Base-by-base conservation (phyloP, 2,329 filamentous ascomycete species). In the Didymella sp. region DNA sequence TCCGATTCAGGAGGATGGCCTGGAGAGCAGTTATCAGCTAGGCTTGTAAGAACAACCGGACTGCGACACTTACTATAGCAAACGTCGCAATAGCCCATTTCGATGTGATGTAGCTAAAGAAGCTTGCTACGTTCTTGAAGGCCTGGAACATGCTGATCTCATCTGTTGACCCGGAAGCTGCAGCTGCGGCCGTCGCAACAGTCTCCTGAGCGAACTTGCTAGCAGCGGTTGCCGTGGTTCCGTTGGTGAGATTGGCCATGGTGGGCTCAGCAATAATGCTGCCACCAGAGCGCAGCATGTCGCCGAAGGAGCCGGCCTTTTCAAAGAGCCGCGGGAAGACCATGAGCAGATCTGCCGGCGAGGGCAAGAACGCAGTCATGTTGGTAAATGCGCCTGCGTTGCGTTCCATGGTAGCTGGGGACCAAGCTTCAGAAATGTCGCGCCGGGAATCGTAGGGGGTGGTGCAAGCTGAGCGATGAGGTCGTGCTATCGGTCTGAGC, bases 51-150 rank as follows among this genome's bases (percentile, higher is more conserved):
- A 13, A 35, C 13, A 8, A 21, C 27, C 17, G 21, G 38, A 1
- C 24, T 4, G 17, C 27, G 12, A 21, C 17, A 70, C 79, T 75
- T 74, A 85, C 83, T 82, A 94, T 90, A 33, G 88, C 86, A 67
- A 98, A 88, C 68, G 92, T 97, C 49, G 89, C 88, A 56, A 98
- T 80, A 0, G 94, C 93, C 95, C 95, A 98, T 76, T 75, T 75
- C n/a, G 70, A 72, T 0, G 73, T 74, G 30, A 75, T 68, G 76
- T 98, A 99, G 67, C 87, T 90, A 76, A 98, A 93, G 56, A 98
- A 87, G 59, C 91, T 92, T 41, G 91, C 90, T 40, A 97, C 82
- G 40, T 90, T 92, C 71, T 88, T 86, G 63, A 85, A 68, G 4
- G 80, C 78, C 56, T 82, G 79, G 47, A 84, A 77, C 52, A 81